phyloP scores from a whole-genome alignment of 257 asterid genomes.

The Nicotiana paniculata region DNA sequence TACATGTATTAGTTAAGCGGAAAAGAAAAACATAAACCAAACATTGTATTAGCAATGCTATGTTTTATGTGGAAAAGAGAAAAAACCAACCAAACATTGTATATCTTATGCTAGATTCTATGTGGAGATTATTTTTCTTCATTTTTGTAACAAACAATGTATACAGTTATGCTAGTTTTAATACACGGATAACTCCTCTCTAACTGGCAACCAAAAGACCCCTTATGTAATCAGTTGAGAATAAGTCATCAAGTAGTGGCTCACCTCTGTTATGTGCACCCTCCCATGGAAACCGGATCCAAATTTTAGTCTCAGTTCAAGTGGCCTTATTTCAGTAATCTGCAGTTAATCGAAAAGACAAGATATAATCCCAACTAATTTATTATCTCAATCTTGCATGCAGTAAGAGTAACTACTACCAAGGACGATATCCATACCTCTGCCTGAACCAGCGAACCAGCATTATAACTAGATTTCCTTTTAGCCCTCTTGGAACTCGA shows the following conservation, averaged over 20 bases:
- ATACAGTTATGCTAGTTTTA: no score
- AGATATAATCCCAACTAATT: neutral
- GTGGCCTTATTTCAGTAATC: constrained; percentile 84
- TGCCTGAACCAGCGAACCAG: constrained; percentile 73
- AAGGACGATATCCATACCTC: constrained; percentile 45
- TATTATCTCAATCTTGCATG: constrained; percentile 3
- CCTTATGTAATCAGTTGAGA: neutral
- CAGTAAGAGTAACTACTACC: neutral
- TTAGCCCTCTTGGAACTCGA: constrained; percentile 72
- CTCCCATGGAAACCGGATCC: constrained; percentile 81
- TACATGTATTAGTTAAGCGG: no score
- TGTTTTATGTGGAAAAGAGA: no score
- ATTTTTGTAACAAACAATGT: no score
- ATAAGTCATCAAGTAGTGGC: neutral
- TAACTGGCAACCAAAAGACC: no score
- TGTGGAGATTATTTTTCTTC: no score
- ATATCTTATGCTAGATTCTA: no score
- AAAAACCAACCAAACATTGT: no score
- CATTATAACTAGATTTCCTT: constrained; percentile 54
- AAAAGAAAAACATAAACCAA: no score
- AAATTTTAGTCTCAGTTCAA: constrained; percentile 80
- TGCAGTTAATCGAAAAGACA: constrained; percentile 32
- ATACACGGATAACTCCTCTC: no score
- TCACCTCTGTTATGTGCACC: constrained; percentile 89
- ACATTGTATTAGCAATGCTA: no score